phyloP scores from a whole-genome alignment of 176 grass and related monocot genomes.

The Cymbopogon citratus region DNA sequence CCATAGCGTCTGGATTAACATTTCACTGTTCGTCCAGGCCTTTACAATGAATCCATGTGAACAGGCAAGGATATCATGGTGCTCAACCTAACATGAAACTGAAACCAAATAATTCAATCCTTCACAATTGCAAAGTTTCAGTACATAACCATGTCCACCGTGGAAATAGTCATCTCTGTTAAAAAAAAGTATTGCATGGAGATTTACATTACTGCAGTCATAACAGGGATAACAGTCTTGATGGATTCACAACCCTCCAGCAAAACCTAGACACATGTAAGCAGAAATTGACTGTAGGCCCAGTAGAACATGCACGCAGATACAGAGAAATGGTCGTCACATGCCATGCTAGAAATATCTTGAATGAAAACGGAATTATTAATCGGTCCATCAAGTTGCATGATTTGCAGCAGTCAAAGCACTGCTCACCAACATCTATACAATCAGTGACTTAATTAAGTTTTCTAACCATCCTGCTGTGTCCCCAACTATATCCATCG shows the following conservation, averaged over 20 bases:
- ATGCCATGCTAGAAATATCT: conserved; percentile 15
- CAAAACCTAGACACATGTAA: neutral
- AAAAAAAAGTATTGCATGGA: neutral
- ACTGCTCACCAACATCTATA: neutral
- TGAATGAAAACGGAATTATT: neutral
- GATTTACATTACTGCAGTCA: neutral
- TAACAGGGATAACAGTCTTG: neutral
- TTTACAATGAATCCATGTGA: neutral
- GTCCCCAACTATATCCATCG: neutral
- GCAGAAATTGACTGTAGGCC: neutral
- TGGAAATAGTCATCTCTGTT: neutral
- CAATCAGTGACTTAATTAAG: neutral
- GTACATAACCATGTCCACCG: neutral
- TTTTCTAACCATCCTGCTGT: neutral
- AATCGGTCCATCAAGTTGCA: neutral
- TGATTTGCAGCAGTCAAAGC: conserved; percentile 5
- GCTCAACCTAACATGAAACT: neutral
- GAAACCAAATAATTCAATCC: neutral
- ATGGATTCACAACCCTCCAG: neutral
- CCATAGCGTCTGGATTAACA: neutral
- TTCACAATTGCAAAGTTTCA: neutral
- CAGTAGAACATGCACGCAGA: neutral
- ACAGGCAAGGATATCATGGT: neutral
- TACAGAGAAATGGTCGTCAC: neutral
- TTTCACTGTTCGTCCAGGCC: neutral